phyloP scores from a whole-genome alignment of 306 rosid genomes.

The Dalbergia oliveri region DNA sequence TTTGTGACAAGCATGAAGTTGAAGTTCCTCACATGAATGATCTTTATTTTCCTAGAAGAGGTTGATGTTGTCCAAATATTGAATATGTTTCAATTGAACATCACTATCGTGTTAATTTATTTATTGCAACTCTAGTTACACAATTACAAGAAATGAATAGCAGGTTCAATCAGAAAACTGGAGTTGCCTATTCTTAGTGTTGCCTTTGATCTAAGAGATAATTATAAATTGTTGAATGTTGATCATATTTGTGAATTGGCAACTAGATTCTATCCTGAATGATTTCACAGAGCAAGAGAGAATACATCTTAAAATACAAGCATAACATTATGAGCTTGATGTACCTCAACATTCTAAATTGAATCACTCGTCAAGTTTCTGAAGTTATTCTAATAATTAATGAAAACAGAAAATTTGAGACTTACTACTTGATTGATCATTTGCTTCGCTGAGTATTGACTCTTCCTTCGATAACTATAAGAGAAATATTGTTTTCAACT shows the following conservation, averaged over 20 bases:
- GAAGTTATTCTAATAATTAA: not conserved
- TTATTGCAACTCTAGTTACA: not conserved
- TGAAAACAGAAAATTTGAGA: not conserved
- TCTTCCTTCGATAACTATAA: not conserved
- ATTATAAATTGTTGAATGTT: not conserved
- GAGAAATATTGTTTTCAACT: conserved; percentile 4
- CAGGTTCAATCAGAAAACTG: not conserved
- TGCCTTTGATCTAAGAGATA: not conserved
- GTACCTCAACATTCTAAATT: not conserved
- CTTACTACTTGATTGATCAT: not conserved
- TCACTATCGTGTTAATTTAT: not conserved
- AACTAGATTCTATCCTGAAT: not conserved
- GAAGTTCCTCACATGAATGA: not conserved
- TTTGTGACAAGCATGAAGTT: conserved; percentile 2
- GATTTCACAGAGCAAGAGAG: conserved; percentile 2
- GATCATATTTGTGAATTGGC: not conserved
- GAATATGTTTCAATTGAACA: no score
- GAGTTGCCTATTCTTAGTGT: not conserved
- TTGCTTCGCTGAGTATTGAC: conserved; percentile 6
- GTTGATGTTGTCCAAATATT: not conserved
- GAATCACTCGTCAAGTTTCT: no score
- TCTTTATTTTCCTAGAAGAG: not conserved
- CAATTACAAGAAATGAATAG: not conserved
- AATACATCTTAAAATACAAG: not conserved
- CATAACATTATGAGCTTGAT: no score